phyloP scores from a whole-genome alignment of 805 yeast species.

The Kluyveromyces starmeri region DNA sequence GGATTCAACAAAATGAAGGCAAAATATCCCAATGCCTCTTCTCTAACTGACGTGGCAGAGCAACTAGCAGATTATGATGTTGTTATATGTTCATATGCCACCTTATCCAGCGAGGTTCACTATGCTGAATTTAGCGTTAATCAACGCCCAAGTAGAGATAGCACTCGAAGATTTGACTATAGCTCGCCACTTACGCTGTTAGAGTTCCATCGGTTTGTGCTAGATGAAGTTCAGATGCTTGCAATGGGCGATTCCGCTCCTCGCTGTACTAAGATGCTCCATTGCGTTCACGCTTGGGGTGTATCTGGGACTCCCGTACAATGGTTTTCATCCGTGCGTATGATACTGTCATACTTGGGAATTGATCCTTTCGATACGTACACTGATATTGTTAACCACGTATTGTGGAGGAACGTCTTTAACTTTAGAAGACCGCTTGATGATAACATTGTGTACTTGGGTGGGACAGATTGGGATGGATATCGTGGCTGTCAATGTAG shows the following conservation, averaged over 20 bases:
- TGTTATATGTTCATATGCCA: slow-evolving; percentile 68
- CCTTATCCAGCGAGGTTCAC: slow-evolving; percentile 67
- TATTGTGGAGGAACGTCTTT: no score
- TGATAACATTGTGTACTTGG: no score
- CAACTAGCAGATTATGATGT: slow-evolving; percentile 58
- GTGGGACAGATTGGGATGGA: slow-evolving; percentile 12
- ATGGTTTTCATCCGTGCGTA: slow-evolving; percentile 56
- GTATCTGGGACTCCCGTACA: slow-evolving; percentile 92
- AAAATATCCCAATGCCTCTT: slow-evolving; percentile 13
- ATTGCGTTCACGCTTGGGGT: slow-evolving; percentile 91
- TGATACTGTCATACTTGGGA: slow-evolving; percentile 60
- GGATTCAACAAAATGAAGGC: slow-evolving; percentile 40
- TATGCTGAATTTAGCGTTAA: slow-evolving; percentile 63
- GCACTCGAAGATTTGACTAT: slow-evolving; percentile 39
- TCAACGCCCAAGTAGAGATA: slow-evolving; percentile 25
- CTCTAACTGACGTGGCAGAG: slow-evolving; percentile 35
- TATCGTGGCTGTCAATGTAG: slow-evolving; percentile 12
- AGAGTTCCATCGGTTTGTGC: slow-evolving; percentile 81
- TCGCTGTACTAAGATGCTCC: slow-evolving; percentile 66
- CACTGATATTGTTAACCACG: slow-evolving; percentile 14
- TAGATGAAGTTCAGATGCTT: slow-evolving; percentile 95
- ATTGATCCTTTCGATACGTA: slow-evolving; percentile 51
- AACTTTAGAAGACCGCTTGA: no score
- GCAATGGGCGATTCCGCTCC: slow-evolving; percentile 65
- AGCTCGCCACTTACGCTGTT: slow-evolving; percentile 75